A percentile compares a stretch with the other conserved stretches of the same genome.
Evolutionary conservation across 2,329 filamentous ascomycete genomes (phyloP).

Genomic region (Lasiodiplodia sp.): DNA sequence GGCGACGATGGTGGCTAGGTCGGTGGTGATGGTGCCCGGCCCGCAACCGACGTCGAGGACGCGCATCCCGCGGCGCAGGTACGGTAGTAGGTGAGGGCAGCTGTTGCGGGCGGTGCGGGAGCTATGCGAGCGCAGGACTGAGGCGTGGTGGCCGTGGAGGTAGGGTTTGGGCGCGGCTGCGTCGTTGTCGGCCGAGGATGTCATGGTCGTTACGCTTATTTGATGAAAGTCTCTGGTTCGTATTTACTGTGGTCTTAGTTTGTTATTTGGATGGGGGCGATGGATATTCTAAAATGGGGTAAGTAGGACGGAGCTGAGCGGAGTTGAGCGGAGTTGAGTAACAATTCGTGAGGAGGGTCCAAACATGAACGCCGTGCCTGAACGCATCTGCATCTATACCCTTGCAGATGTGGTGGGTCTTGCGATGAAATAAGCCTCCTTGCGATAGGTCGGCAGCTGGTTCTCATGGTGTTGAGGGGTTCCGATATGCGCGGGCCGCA

Average conservation of each 20-base stretch:
- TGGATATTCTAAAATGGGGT: neutral
- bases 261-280: neutral
- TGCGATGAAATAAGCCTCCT: neutral
- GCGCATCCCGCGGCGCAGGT: slow-evolving; percentile 42
- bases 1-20: slow-evolving; percentile 52
- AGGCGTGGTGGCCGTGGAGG: slow-evolving; percentile 48
- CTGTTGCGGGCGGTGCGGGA: slow-evolving; percentile 56
- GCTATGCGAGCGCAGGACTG: slow-evolving; percentile 53
- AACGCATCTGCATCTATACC: neutral
- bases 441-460: neutral
- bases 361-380: neutral
- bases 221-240: neutral
- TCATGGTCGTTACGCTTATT: neutral
- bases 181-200: neutral
- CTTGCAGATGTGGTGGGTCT: neutral
- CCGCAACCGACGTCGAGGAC: slow-evolving; percentile 59
- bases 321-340: neutral
- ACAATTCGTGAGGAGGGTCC: neutral
- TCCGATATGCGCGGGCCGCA: neutral
- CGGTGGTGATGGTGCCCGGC: slow-evolving; percentile 57
- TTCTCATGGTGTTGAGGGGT: neutral
- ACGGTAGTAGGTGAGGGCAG: slow-evolving; percentile 47
- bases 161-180: slow-evolving; percentile 36
- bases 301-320: neutral
- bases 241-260: too few relatives aligned